Conservation (phyloP, 371 early-diverging fungal species). For the Mucor indicus region DNA sequence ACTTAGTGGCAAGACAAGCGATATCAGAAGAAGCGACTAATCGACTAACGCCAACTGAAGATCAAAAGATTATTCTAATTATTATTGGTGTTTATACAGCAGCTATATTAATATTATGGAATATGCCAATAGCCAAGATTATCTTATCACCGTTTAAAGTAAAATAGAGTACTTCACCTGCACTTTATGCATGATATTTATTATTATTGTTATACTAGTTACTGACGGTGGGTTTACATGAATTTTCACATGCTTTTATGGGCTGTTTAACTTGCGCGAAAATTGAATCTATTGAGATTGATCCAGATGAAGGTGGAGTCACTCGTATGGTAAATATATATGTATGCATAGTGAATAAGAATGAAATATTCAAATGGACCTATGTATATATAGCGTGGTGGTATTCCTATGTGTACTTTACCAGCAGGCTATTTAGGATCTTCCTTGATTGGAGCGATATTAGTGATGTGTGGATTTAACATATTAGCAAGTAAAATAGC, state of each 20-base stretch:
- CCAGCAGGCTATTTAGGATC: conserved; percentile 82
- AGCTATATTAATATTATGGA: conserved; percentile 81
- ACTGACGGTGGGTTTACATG: conserved; percentile 81
- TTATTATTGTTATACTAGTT: conserved; percentile 43
- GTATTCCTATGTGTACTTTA: conserved; percentile 70
- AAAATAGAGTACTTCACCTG: conserved; percentile 1
- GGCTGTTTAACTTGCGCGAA: conserved; percentile 86
- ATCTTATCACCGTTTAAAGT: conserved; percentile 91
- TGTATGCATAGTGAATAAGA: not conserved
- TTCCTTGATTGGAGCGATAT: conserved; percentile 79
- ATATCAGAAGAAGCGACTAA: conserved; percentile 25
- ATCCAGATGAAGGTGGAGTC: conserved; percentile 92
- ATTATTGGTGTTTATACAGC: conserved; percentile 70
- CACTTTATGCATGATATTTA: too few species aligned
- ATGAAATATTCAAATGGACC: not conserved
- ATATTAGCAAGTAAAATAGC: conserved; percentile 82
- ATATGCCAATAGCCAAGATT: conserved; percentile 77
- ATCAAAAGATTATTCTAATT: conserved; percentile 65
- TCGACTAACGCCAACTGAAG: conserved; percentile 59
- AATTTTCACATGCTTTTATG: conserved; percentile 79
- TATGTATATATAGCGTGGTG: conserved; percentile 50
- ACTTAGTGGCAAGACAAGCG: conserved; percentile 42
- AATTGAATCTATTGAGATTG: conserved; percentile 87
- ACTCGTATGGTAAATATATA: conserved; percentile 66
- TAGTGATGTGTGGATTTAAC: conserved; percentile 91